These are phyloP conservation scores for Colletotrichum neosansevieriae DNA, from an alignment of 2,329 filamentous ascomycete species.

Conservation along the genomic window DNA sequence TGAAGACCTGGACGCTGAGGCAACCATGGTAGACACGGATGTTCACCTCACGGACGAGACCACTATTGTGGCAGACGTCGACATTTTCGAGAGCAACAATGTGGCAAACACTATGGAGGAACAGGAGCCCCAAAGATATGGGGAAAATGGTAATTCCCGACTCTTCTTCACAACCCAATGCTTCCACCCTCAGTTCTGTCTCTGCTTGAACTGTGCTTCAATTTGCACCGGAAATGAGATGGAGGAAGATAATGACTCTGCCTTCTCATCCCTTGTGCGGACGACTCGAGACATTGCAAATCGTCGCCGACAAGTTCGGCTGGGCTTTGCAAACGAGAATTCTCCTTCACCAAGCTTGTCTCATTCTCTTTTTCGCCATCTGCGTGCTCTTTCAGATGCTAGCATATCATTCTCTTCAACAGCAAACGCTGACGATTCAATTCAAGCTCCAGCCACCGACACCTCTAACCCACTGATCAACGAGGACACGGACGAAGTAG, in stretches of 20 bases:
- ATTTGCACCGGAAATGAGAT: constrained; percentile 18
- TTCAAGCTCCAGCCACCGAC: constrained; percentile 44
- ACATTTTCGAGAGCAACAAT: neutral
- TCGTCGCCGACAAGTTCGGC: neutral
- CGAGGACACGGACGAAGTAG: constrained; percentile 38
- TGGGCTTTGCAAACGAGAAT: neutral
- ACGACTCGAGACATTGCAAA: constrained; percentile 9
- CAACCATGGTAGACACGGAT: constrained; percentile 31
- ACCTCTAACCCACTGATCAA: constrained; percentile 45
- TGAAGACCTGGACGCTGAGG: constrained; percentile 20
- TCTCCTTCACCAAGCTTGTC: neutral
- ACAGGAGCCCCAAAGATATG: constrained; percentile 19
- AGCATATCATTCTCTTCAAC: constrained; percentile 42
- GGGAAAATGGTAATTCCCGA: constrained; percentile 36
- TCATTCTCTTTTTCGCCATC: constrained; percentile 9
- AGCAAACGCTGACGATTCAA: constrained; percentile 44
- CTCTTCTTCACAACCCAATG: constrained; percentile 22
- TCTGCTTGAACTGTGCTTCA: constrained; percentile 29
- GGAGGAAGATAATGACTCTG: constrained; percentile 29
- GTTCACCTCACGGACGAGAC: constrained; percentile 17
- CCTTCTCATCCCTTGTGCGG: constrained; percentile 23
- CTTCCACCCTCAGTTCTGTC: constrained; percentile 33
- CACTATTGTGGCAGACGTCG: constrained; percentile 10
- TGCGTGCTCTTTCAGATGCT: constrained; percentile 38
- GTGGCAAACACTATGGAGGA: constrained; percentile 13